Base-by-base conservation (phyloP, 2,329 filamentous ascomycete species). In the Epichloe gansuensis region DNA sequence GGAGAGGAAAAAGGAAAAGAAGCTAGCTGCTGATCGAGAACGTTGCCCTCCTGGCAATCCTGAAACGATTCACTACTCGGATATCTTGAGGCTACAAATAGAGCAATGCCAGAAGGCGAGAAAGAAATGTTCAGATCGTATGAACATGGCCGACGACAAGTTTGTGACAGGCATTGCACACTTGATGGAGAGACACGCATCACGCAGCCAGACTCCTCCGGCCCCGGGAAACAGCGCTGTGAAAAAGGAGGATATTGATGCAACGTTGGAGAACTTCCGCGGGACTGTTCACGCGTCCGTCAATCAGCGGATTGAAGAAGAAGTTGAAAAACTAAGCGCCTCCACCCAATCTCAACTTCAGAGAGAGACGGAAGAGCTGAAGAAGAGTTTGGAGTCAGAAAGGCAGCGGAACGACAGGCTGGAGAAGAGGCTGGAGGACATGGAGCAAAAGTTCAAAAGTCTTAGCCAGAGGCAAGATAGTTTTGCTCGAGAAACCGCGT, bases 401-500 rank as follows among this genome's bases (percentile, higher is more conserved):
- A 52, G 44, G 21, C 35, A 47, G 17, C 48, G 50, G 41, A 55
- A 47, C 34, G 55, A 58, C 5, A 51, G 41, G 8, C 56, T 70
- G 6, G 60, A 64, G 42, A 53, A 54, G 8, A 61, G 59, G 34
- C 51, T 63, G 7, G 60, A 65, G 8, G 56, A 64, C 2, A 39
- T 59, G 43, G 51, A 51, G 13, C 34, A 52, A 13, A 55, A 37
- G 17, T 31, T 55, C 13, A 58, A 31, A 9, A 58, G 38, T 12
- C 53, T 39, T 52, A 25, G 34, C 35, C 31, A 48, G 37, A 38
- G 25, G 13, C 51, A 53, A 12, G 41, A 25, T 13, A 50, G 15
- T 5, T 13, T 53, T 15, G 25, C 39, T 17, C 13, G 21, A 28
- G 42, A 51, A 9, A 21, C 15, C n/a, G 41, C 31, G 13, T 37